Evolutionary conservation across 2,329 filamentous ascomycete species (phyloP), one percentile per base, ranked within the genome.

Genomic region (Verticillium alfalfae): DNA sequence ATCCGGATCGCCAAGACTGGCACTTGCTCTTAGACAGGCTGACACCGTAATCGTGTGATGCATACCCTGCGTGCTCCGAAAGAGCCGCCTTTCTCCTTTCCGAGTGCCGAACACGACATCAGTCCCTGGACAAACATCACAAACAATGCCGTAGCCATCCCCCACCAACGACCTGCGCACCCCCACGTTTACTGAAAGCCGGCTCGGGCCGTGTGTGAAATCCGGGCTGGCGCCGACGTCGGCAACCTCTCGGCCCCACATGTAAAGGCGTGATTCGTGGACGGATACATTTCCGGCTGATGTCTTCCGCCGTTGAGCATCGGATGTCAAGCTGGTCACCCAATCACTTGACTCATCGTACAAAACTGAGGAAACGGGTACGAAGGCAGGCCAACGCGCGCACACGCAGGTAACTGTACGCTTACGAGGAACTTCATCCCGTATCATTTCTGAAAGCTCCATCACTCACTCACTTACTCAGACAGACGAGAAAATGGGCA

Each of bases 401-500:
- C 18, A n/a, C 26, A 31, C 26, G 16, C 18, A n/a, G 45, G 9
- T 22, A 18, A 52, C 45, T 52, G 45, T 18, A 52, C 45, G 45
- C 22, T 52, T 10, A 10, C 10, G n/a, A 18, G 22, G 4, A 22
- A 8, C 18, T 31, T 31, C 26, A 31, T 31, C 2, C 26, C 26
- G 26, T 31, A 4, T 31, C 26, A 31, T 31, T 31, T 5, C 5
- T 31, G 26, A 5, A 31, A 31, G 26, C 26, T 31, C 26, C 26
- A 4, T 31, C 26, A 4, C 26, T 31, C 26, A 31, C 26, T 31
- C 26, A 31, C 26, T 31, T 5, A 31, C 26, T 31, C 26, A 31
- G 26, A 31, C 45, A 52, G 6, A 52, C 45, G n/a, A n/a, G 34
- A 66, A 18, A 15, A 89, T 89, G 87, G 81, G 80, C 1, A 87